A percentile compares a stretch with the other conserved stretches of the same genome.
Evolutionary conservation across 2,329 filamentous ascomycete species (phyloP).

Genomic region (Penicillium italicum): DNA sequence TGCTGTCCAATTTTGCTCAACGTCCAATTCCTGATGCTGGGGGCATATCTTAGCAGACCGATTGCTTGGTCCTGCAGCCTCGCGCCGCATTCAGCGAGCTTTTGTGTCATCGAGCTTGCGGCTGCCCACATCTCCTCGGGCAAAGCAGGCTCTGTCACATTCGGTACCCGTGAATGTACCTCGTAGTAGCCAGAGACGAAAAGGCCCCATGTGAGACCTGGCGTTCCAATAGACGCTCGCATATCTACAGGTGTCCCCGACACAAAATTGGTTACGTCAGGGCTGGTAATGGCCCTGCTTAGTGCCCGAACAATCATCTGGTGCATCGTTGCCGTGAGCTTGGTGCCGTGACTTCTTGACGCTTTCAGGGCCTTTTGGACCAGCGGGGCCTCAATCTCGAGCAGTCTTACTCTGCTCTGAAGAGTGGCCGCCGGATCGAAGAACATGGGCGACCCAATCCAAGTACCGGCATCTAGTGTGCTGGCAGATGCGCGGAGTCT

Average conservation of each 20-base stretch:
- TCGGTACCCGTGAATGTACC: conserved; percentile 15
- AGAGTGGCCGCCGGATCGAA: conserved; percentile 22
- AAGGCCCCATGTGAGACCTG: conserved; percentile 38
- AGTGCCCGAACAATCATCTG: conserved; percentile 42
- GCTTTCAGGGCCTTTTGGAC: conserved; percentile 28
- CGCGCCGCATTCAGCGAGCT: conserved; percentile 31
- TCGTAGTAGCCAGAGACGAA: conserved; percentile 33
- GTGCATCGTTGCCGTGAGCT: conserved; percentile 43
- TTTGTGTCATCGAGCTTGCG: conserved; percentile 31
- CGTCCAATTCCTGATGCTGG: conserved; percentile 42
- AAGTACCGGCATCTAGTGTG: conserved; percentile 31
- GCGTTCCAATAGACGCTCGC: conserved; percentile 33
- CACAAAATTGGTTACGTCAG: conserved; percentile 33
- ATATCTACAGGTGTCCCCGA: conserved; percentile 44
- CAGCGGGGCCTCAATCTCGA: conserved; percentile 29
- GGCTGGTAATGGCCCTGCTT: conserved; percentile 27
- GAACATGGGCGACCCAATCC: conserved; percentile 30
- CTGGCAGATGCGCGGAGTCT: conserved; percentile 31
- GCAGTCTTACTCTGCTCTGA: conserved; percentile 33
- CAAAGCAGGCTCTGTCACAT: conserved; percentile 5
- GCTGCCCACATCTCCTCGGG: conserved; percentile 35
- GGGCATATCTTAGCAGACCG: conserved; percentile 43
- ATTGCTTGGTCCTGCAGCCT: conserved; percentile 41
- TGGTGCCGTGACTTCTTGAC: conserved; percentile 35
- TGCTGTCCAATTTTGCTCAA: conserved; percentile 36